Evolutionary conservation across 2,329 filamentous ascomycete species (phyloP).

Genomic region (Stromatinia cepivora): DNA sequence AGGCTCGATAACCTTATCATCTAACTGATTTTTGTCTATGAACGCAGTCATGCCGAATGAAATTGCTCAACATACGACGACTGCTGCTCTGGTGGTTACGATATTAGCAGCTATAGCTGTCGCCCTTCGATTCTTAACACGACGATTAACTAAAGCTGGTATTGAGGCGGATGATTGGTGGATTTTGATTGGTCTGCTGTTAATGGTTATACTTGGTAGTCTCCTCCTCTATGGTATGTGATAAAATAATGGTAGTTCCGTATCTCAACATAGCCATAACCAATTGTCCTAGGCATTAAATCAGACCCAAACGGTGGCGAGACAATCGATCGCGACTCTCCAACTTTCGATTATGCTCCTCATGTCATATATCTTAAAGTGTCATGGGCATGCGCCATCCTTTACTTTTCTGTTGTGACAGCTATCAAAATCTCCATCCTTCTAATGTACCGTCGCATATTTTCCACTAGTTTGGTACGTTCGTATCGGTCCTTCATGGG

Average conservation of each 20-base stretch:
- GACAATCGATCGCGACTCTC: constrained; percentile 21
- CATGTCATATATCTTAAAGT: constrained; percentile 16
- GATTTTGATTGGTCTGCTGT: constrained; percentile 14
- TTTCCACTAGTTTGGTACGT: background rate
- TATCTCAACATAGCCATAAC: background rate
- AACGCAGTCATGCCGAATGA: constrained; percentile 9
- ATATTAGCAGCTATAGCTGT: constrained; percentile 22
- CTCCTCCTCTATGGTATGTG: constrained; percentile 22
- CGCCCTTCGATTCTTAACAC: constrained; percentile 23
- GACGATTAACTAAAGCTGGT: constrained; percentile 18
- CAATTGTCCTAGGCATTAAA: constrained; percentile 13
- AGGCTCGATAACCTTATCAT: background rate
- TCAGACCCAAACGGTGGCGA: constrained; percentile 19
- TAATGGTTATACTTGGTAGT: background rate
- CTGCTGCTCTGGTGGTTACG: constrained; percentile 11
- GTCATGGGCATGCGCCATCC: constrained; percentile 8
- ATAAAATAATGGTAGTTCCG: background rate
- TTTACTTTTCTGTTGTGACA: constrained; percentile 20
- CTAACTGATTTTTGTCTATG: background rate
- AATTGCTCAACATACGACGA: constrained; percentile 17
- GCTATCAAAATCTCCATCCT: constrained; percentile 23
- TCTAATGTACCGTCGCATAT: constrained; percentile 22
- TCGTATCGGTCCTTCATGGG: constrained; percentile 1
- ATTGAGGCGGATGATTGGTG: constrained; percentile 26
- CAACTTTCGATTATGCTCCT: constrained; percentile 18